These are phyloP conservation scores for Sporothrix curviconia DNA, from an alignment of 2,329 filamentous ascomycete species.

Conservation along the genomic window DNA sequence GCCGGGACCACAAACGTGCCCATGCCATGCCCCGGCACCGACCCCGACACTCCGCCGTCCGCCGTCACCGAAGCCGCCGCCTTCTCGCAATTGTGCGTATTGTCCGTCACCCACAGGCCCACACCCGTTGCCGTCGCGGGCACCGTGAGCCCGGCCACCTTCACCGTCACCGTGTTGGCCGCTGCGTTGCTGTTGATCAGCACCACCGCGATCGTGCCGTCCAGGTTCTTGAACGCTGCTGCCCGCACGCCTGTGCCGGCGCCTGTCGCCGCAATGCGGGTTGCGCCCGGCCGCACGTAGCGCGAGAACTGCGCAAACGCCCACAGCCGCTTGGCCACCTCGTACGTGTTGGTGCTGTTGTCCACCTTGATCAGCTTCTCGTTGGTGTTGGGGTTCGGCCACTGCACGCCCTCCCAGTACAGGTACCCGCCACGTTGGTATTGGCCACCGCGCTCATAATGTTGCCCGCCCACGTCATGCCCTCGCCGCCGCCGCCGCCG, in stretches of 20 bases:
- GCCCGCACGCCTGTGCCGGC: slow-evolving; percentile 25
- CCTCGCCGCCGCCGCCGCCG: slow-evolving; percentile 41
- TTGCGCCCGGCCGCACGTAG: slow-evolving; percentile 33
- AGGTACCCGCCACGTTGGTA: slow-evolving; percentile 44
- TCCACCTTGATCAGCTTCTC: slow-evolving; percentile 29
- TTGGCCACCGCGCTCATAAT: slow-evolving; percentile 44
- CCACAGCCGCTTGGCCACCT: slow-evolving; percentile 32
- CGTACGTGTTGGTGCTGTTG: slow-evolving; percentile 27
- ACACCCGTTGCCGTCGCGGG: slow-evolving; percentile 7
- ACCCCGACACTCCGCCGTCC: slow-evolving; percentile 15
- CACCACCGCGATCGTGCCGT: slow-evolving; percentile 33
- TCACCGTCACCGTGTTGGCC: slow-evolving; percentile 13
- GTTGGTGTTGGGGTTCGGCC: slow-evolving; percentile 29
- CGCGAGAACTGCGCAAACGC: slow-evolving; percentile 36
- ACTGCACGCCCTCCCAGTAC: slow-evolving; percentile 45
- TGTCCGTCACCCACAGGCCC: slow-evolving; percentile 22
- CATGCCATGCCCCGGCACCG: slow-evolving; percentile 11
- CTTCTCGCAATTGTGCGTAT: slow-evolving; percentile 22
- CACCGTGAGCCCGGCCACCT: slow-evolving; percentile 6
- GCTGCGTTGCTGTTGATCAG: slow-evolving; percentile 26
- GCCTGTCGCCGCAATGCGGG: slow-evolving; percentile 25
- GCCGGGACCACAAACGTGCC: slow-evolving; percentile 16
- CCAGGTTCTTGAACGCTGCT: slow-evolving; percentile 32
- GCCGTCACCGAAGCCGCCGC: slow-evolving; percentile 19
- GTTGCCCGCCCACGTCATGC: slow-evolving; percentile 49